Percentiles rank a stretch among this genome's conserved stretches.
These are phyloP conservation scores for Sporisorium scitamineum DNA, from an alignment of 1,284 basidiomycete species.

Conservation along the genomic window DNA sequence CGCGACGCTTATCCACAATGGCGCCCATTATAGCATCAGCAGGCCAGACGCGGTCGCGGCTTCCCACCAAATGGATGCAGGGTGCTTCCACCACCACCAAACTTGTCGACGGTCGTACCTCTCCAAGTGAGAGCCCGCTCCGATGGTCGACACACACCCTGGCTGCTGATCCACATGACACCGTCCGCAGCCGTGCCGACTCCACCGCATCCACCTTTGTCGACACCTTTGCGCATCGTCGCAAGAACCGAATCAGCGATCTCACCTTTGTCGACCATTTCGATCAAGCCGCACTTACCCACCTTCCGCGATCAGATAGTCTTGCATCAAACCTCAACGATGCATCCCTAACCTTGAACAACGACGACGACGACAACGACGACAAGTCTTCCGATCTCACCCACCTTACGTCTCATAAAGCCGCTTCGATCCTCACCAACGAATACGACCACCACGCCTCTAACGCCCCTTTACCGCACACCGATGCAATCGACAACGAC, in stretches of 20 bases:
- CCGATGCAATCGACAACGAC: constrained; percentile 8
- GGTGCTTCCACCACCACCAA: constrained; percentile 5
- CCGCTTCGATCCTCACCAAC: background rate
- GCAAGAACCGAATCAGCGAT: constrained; percentile 45
- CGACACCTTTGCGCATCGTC: constrained; percentile 44
- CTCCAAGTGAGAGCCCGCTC: constrained; percentile 8
- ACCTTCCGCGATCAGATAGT: constrained; percentile 16
- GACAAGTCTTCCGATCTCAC: background rate
- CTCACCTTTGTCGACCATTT: constrained; percentile 33
- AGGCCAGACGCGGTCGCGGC: constrained; percentile 40
- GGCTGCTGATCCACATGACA: constrained; percentile 26
- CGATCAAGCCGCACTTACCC: constrained; percentile 11
- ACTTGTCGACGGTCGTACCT: constrained; percentile 3
- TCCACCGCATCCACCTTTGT: constrained; percentile 41
- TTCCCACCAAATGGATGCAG: constrained; percentile 43
- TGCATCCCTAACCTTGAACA: constrained; percentile 27
- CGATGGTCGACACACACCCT: constrained; percentile 40
- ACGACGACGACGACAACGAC: constrained; percentile 6
- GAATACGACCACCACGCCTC: background rate
- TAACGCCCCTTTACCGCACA: background rate
- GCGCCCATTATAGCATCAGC: constrained; percentile 26
- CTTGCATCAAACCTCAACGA: constrained; percentile 22
- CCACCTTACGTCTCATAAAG: constrained; percentile 1
- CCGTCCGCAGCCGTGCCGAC: constrained; percentile 35
- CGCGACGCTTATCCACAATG: constrained; percentile 7